Conservation (phyloP, 768 basidiomycete species). For the Suillus weaverae region DNA sequence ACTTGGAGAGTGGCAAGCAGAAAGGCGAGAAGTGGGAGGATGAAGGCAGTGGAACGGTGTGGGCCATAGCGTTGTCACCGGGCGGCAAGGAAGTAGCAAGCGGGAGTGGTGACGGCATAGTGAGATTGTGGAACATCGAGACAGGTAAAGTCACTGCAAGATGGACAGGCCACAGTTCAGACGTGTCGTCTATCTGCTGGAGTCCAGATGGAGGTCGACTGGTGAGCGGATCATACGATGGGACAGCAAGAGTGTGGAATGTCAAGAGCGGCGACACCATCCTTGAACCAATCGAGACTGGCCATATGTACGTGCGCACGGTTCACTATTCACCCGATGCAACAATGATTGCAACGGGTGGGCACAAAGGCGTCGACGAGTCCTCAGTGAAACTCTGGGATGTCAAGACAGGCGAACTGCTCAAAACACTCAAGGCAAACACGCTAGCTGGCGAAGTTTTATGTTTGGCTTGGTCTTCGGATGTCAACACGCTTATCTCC, state of each 20-base stretch:
- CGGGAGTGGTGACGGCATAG: not conserved
- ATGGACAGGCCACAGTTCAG: not conserved
- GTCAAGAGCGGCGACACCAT: not conserved
- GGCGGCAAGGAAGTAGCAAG: not conserved
- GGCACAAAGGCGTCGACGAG: not conserved
- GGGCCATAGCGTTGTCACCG: not conserved
- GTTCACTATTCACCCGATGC: conserved; percentile 1
- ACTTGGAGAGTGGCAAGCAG: not conserved
- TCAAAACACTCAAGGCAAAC: not conserved
- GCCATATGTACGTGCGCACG: not conserved
- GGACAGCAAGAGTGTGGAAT: not conserved
- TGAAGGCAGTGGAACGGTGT: not conserved
- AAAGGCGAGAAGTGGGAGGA: not conserved
- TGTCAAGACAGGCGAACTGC: not conserved
- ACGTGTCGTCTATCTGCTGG: not conserved
- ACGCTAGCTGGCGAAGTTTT: not conserved
- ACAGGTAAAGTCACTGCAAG: not conserved
- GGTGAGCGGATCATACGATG: not conserved
- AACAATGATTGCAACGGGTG: not conserved
- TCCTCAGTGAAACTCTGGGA: not conserved
- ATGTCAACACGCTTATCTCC: not conserved
- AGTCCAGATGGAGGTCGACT: not conserved
- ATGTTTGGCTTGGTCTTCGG: not conserved
- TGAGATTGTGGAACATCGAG: not conserved
- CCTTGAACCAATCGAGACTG: not conserved